These are phyloP conservation scores for Climacium dendroides DNA, from an alignment of 225 moss, liverwort and hornwort genomes.

Conservation along the genomic window DNA sequence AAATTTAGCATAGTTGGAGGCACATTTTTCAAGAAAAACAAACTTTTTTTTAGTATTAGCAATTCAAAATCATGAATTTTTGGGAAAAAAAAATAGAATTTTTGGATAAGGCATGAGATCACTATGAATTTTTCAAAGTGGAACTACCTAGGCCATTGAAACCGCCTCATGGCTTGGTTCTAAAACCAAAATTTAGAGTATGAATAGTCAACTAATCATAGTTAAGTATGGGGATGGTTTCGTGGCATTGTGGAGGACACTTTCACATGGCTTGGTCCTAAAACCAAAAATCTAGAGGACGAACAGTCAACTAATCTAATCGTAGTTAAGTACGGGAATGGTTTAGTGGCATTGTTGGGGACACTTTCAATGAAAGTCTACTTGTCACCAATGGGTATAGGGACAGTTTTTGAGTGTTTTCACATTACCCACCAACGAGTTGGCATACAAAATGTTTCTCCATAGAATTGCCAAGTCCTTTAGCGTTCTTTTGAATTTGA, in stretches of 20 bases:
- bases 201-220: accelerated
- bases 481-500: neutral
- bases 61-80: neutral
- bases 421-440: accelerated
- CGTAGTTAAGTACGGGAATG: accelerated
- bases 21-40: neutral
- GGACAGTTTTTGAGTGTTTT: accelerated
- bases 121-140: neutral
- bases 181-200: neutral
- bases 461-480: neutral
- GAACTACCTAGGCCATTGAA: neutral
- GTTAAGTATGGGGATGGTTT: neutral
- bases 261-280: neutral
- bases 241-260: neutral
- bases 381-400: neutral
- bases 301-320: neutral
- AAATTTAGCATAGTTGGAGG: neutral
- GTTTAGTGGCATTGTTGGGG: neutral
- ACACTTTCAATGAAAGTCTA: neutral
- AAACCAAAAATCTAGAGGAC: neutral
- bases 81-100: too few relatives aligned
- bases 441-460: neutral
- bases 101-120: neutral
- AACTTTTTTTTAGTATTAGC: neutral
- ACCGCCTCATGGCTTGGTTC: neutral